Evolutionary conservation across 148 eudicot genomes (phyloP).

Genomic region (Arctostaphylos glauca): DNA sequence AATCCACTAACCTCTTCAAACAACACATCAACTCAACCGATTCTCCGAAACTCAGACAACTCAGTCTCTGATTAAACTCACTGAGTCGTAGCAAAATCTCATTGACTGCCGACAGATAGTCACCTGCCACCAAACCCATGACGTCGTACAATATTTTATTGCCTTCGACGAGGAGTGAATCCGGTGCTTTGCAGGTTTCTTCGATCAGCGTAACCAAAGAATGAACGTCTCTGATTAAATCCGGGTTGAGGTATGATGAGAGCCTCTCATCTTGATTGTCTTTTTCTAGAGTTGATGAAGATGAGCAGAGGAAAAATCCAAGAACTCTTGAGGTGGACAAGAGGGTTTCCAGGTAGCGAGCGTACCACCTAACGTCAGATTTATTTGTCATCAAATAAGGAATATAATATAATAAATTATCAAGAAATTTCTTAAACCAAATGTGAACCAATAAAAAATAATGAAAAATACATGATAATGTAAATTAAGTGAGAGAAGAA

Average conservation of each 20-base stretch:
- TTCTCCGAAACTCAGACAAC: slow-evolving; percentile 59
- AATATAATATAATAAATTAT: no score
- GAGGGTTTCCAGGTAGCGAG: slow-evolving; percentile 63
- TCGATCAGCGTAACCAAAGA: slow-evolving; percentile 45
- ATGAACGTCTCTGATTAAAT: slow-evolving; percentile 51
- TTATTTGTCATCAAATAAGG: background rate
- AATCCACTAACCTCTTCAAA: slow-evolving; percentile 55
- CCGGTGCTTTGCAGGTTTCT: slow-evolving; percentile 57
- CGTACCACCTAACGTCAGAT: slow-evolving; percentile 50
- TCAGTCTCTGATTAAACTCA: slow-evolving; percentile 65
- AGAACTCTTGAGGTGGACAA: slow-evolving; percentile 51
- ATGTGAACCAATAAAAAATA: no score
- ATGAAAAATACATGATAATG: no score
- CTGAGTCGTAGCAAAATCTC: slow-evolving; percentile 52
- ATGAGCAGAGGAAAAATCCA: slow-evolving; percentile 56
- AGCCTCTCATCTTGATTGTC: slow-evolving; percentile 44
- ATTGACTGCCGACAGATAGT: slow-evolving; percentile 49
- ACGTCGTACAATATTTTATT: slow-evolving; percentile 43
- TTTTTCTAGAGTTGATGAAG: slow-evolving; percentile 35
- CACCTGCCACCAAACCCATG: slow-evolving; percentile 39
- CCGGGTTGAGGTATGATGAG: slow-evolving; percentile 47
- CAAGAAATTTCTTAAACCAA: no score
- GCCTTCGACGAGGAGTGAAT: slow-evolving; percentile 30
- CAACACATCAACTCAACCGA: slow-evolving; percentile 66
- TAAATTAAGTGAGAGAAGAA: no score